Percentiles rank a stretch among this genome's conserved stretches.
Evolutionary conservation across 2,329 filamentous ascomycete species (phyloP).

Genomic region (Penicillium hesseltinei): DNA sequence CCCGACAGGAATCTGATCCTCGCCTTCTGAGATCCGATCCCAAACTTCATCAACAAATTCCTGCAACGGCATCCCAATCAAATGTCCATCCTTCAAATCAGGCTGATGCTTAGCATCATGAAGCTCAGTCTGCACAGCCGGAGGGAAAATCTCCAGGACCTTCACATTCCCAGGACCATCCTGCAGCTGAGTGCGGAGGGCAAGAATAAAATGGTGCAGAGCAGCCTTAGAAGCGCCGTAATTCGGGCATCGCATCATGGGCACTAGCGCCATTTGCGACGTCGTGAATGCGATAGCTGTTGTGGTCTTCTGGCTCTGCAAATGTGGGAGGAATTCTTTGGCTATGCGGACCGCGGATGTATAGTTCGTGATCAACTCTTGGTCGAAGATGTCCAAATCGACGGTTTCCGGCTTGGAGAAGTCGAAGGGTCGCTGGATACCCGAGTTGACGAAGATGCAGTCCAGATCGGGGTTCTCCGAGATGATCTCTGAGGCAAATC

Average conservation of each 20-base stretch:
- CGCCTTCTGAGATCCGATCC: neutral
- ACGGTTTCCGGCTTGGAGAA: neutral
- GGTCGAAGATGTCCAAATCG: neutral
- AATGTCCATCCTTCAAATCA: neutral
- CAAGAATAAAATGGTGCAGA: neutral
- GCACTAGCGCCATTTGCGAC: neutral
- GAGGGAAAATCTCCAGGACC: neutral
- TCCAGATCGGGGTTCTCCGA: neutral
- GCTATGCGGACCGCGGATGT: neutral
- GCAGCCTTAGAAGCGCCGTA: neutral
- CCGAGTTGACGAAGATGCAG: neutral
- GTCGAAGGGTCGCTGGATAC: neutral
- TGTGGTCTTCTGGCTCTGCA: neutral
- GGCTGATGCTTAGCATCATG: neutral
- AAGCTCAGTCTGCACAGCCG: neutral
- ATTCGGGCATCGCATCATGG: neutral
- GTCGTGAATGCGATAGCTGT: neutral
- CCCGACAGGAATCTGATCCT: neutral
- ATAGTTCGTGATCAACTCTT: neutral
- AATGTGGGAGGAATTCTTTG: neutral
- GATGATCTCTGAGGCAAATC: neutral
- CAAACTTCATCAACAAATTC: neutral
- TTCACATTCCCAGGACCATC: neutral
- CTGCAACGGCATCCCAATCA: neutral
- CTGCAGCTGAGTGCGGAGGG: neutral